These are phyloP conservation scores for Akebia trifoliata DNA, from an alignment of 164 flowering plant genomes.

Conservation along the genomic window DNA sequence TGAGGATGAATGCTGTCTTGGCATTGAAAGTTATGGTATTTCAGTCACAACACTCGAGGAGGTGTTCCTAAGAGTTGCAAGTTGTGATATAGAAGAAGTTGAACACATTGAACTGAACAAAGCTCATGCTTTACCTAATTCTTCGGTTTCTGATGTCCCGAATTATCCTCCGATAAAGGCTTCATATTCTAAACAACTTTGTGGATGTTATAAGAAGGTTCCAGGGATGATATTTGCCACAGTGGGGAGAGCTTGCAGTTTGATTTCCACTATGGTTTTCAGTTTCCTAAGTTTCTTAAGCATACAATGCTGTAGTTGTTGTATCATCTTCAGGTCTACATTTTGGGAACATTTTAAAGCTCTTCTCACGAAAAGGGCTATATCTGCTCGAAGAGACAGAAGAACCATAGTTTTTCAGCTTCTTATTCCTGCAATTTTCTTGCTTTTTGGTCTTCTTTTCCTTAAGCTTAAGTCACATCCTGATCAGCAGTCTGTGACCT, in stretches of 20 bases:
- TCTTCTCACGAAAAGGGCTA: conserved; percentile 73
- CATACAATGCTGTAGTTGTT: conserved; percentile 57
- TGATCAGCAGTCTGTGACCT: conserved; percentile 71
- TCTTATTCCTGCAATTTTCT: conserved; percentile 79
- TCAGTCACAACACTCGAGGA: conserved; percentile 98
- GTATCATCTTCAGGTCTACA: conserved; percentile 50
- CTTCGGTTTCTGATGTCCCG: conserved; percentile 28
- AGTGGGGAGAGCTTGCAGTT: conserved; percentile 39
- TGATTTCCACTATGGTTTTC: conserved; percentile 37
- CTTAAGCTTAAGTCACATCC: conserved; percentile 94
- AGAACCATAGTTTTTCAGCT: conserved; percentile 92
- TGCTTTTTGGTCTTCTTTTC: conserved; percentile 80
- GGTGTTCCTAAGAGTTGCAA: conserved; percentile 93
- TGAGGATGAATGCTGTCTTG: conserved; percentile 28
- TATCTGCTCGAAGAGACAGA: conserved; percentile 75
- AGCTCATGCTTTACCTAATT: conserved; percentile 21
- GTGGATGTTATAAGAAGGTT: conserved; percentile 33
- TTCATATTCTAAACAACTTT: conserved; percentile 31
- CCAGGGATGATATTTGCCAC: conserved; percentile 28
- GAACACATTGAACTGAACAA: conserved; percentile 27
- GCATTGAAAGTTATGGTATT: conserved; percentile 93
- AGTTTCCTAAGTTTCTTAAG: conserved; percentile 51
- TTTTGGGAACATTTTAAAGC: conserved; percentile 89
- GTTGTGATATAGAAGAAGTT: conserved; percentile 52
- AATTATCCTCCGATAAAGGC: conserved; percentile 21